Conservation (phyloP, 371 early-diverging fungal genomes). For the Agmasoma carcini region DNA sequence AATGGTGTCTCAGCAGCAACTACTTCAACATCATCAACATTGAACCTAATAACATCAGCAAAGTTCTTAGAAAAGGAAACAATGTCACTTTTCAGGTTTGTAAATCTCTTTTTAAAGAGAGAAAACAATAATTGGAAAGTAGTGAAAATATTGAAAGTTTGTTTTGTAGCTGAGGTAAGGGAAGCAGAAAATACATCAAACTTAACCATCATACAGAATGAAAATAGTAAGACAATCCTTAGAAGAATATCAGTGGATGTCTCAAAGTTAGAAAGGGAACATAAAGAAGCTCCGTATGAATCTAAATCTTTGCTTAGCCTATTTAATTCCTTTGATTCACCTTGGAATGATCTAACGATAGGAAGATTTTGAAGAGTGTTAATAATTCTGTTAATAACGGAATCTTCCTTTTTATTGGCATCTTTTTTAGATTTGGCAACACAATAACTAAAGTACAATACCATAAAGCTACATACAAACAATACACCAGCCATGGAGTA, state of each 20-base stretch:
- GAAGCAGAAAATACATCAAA: neutral
- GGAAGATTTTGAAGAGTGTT: neutral
- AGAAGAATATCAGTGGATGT: neutral
- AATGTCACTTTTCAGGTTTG: neutral
- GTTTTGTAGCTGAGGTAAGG: neutral
- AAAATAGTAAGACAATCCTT: neutral
- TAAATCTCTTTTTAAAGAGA: slow-evolving; percentile 7
- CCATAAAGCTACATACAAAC: neutral
- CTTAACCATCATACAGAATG: neutral
- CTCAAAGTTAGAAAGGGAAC: neutral
- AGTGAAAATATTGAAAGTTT: neutral
- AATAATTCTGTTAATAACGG: neutral
- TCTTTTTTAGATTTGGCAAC: neutral
- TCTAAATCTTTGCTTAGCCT: no score
- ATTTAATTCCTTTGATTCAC: no score
- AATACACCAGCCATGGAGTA: neutral
- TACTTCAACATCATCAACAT: neutral
- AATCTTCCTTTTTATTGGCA: neutral
- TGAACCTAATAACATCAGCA: neutral
- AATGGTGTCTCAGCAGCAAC: neutral
- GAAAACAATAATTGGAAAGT: no score
- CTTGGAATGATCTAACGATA: no score
- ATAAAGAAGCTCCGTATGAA: neutral
- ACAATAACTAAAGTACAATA: neutral
- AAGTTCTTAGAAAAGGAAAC: slow-evolving; percentile 1